A percentile compares a stretch with the other conserved stretches of the same genome.
These are phyloP conservation scores for Zygosaccharomyces rouxii DNA, from an alignment of 805 yeast genomes.

Conservation along the genomic window DNA sequence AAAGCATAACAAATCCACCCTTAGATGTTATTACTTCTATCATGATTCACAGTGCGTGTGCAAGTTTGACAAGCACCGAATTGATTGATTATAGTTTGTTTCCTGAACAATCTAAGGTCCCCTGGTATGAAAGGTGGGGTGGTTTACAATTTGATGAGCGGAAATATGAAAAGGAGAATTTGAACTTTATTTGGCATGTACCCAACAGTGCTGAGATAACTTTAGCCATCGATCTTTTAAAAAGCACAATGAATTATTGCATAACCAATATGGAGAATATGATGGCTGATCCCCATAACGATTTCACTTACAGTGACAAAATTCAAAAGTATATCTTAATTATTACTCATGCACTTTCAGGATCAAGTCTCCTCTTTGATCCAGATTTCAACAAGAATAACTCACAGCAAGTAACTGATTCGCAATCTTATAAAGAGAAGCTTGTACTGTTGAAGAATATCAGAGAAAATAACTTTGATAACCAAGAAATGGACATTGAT, in stretches of 20 bases:
- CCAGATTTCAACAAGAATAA: constrained; percentile 50
- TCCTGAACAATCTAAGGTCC: constrained; percentile 40
- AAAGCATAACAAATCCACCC: constrained; percentile 44
- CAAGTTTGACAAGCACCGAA: constrained; percentile 58
- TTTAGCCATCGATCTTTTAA: constrained; percentile 58
- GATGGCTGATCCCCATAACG: constrained; percentile 19
- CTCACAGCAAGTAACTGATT: constrained; percentile 12
- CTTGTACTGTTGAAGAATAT: constrained; percentile 36
- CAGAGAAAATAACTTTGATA: constrained; percentile 35
- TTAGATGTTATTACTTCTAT: constrained; percentile 57
- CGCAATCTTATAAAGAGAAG: constrained; percentile 22
- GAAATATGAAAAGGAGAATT: constrained; percentile 46
- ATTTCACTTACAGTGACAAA: constrained; percentile 41
- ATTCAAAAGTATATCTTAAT: constrained; percentile 52
- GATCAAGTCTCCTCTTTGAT: constrained; percentile 68
- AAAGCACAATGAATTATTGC: constrained; percentile 42
- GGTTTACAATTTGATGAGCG: constrained; percentile 55
- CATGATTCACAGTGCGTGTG: constrained; percentile 61
- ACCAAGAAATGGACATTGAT: constrained; percentile 37
- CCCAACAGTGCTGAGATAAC: constrained; percentile 56
- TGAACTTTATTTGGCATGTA: constrained; percentile 68
- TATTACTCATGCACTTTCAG: constrained; percentile 59
- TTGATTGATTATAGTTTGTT: constrained; percentile 52
- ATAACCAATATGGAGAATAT: constrained; percentile 40
- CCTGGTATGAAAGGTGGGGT: constrained; percentile 62